Evolutionary conservation across 768 basidiomycete genomes (phyloP).

Genomic region (Dacryopinax primogenitus): DNA sequence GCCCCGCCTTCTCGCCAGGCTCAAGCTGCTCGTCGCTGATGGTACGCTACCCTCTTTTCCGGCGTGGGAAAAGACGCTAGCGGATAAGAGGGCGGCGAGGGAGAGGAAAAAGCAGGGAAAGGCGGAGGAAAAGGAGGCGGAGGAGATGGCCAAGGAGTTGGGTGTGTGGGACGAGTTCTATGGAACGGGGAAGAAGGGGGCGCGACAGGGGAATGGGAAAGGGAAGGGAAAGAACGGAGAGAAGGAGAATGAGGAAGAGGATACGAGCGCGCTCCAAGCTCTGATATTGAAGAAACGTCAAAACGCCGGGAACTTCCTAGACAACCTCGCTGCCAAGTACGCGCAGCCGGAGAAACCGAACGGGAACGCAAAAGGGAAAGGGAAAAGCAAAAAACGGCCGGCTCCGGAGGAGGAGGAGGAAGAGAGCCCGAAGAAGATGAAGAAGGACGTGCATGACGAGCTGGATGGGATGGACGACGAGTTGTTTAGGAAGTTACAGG

Average conservation of each 20-base stretch:
- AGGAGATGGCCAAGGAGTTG: conserved; percentile 62
- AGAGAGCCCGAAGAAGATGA: conserved; percentile 38
- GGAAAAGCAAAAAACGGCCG: conserved; percentile 34
- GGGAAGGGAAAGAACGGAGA: conserved; percentile 16
- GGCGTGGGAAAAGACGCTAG: conserved; percentile 56
- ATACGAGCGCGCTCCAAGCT: conserved; percentile 59
- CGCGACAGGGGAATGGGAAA: conserved; percentile 9
- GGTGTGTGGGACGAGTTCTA: conserved; percentile 70
- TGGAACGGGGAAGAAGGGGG: conserved; percentile 15
- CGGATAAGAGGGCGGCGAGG: conserved; percentile 67
- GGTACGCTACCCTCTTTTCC: conserved; percentile 44
- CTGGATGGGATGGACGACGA: conserved; percentile 53
- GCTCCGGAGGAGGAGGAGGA: conserved; percentile 27
- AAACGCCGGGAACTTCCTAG: conserved; percentile 49
- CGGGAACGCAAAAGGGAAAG: conserved; percentile 30
- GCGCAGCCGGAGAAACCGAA: conserved; percentile 33
- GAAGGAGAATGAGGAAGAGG: conserved; percentile 35
- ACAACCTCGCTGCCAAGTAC: conserved; percentile 63
- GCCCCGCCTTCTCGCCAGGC: conserved; percentile 55
- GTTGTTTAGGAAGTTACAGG: conserved; percentile 49
- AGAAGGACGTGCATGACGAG: conserved; percentile 25
- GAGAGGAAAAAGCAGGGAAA: conserved; percentile 58
- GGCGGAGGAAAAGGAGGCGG: conserved; percentile 76
- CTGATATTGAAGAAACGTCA: conserved; percentile 68
- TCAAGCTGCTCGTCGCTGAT: conserved; percentile 53